These are phyloP conservation scores for Talaromyces nanjingensis DNA, from an alignment of 495 filamentous ascomycete genomes.

Conservation along the genomic window DNA sequence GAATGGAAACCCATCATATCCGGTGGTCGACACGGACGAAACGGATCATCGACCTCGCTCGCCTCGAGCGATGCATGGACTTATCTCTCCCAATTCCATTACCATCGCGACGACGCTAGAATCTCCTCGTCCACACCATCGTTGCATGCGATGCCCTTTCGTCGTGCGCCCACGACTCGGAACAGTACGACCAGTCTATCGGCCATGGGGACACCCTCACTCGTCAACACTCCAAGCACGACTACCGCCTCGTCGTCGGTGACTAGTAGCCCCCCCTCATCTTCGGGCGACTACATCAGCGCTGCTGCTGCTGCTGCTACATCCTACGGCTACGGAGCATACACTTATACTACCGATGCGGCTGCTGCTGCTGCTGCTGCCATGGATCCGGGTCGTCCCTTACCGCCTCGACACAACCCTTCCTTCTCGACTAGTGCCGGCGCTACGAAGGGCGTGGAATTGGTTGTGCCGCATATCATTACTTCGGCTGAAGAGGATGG, in stretches of 20 bases:
- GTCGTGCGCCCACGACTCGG: constrained; percentile 14
- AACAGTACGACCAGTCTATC: constrained; percentile 8
- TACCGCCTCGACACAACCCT: constrained; percentile 37
- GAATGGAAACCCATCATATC: constrained; percentile 52
- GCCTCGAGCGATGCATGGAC: constrained; percentile 36
- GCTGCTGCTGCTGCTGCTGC: constrained; percentile 21
- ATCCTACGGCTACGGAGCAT: neutral
- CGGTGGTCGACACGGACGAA: constrained; percentile 8
- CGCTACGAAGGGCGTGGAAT: constrained; percentile 32
- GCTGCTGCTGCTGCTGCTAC: neutral
- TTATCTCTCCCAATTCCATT: constrained; percentile 43
- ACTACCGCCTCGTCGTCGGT: constrained; percentile 35
- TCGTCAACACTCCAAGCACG: constrained; percentile 37
- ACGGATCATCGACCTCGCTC: constrained; percentile 16
- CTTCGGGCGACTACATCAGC: constrained; percentile 28
- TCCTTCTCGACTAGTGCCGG: constrained; percentile 24
- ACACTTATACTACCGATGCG: constrained; percentile 3
- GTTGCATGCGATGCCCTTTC: constrained; percentile 13
- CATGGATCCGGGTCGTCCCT: constrained; percentile 26
- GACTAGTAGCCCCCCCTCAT: constrained; percentile 16
- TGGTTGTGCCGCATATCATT: constrained; percentile 34
- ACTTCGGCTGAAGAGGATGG: neutral
- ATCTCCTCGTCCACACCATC: neutral
- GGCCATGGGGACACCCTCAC: constrained; percentile 11
- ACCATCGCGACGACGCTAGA: neutral